Percentiles rank a stretch among this genome's conserved stretches.
Evolutionary conservation across 129 eudicot species (phyloP).

Genomic region (Erigeron canadensis): DNA sequence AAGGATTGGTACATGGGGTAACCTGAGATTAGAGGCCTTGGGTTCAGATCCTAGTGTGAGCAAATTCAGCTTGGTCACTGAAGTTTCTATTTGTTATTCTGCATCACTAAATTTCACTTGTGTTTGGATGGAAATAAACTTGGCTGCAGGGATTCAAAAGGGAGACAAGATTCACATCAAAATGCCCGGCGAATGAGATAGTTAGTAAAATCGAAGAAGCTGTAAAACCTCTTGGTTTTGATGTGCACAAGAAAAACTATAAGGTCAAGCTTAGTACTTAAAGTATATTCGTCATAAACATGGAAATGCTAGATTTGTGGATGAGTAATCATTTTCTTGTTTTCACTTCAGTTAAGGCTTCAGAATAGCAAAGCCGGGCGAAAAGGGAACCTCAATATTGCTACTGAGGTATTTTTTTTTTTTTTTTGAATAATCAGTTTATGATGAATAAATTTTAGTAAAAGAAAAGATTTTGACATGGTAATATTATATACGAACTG

Average conservation of each 20-base stretch:
- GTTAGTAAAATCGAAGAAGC: slow-evolving; percentile 84
- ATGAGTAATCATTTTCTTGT: slow-evolving; percentile 14
- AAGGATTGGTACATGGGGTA: too few relatives aligned
- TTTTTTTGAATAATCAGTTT: neutral
- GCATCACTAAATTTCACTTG: neutral
- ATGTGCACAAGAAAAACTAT: slow-evolving; percentile 87
- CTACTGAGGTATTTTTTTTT: slow-evolving; percentile 70
- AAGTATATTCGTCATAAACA: neutral
- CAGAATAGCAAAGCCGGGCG: slow-evolving; percentile 90
- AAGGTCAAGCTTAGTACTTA: slow-evolving; percentile 46
- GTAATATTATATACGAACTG: neutral
- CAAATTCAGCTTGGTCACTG: neutral
- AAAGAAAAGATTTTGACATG: neutral
- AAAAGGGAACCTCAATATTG: slow-evolving; percentile 90
- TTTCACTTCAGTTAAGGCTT: slow-evolving; percentile 78
- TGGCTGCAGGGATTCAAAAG: slow-evolving; percentile 73
- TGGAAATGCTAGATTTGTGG: slow-evolving; percentile 9
- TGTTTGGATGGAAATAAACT: slow-evolving; percentile 6
- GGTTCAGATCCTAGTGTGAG: too few relatives aligned
- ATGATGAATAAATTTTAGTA: neutral
- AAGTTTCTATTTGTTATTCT: neutral
- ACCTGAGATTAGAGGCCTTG: too few relatives aligned
- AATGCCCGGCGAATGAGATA: slow-evolving; percentile 80
- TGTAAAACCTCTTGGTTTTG: slow-evolving; percentile 84
- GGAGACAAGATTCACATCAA: slow-evolving; percentile 96